Evolutionary conservation across 202 grass and related monocot species (phyloP).

Genomic region (Zizania palustris): DNA sequence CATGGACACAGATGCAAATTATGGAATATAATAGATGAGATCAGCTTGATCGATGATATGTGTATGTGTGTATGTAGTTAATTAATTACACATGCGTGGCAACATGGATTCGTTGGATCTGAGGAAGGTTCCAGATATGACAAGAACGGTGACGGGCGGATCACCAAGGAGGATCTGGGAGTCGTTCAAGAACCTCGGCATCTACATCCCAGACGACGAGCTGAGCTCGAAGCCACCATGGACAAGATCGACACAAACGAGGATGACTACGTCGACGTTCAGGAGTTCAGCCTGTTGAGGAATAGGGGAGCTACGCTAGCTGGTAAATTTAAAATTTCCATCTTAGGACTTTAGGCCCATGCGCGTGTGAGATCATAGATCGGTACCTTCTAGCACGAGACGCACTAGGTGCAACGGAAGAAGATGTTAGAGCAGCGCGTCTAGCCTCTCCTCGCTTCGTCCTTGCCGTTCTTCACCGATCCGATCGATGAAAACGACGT

Average conservation of each 20-base stretch:
- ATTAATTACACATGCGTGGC: conserved; percentile 14
- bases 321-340: too few species aligned
- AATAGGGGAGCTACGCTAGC: too few species aligned
- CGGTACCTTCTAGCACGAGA: too few species aligned
- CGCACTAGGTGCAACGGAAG: too few species aligned
- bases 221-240: conserved; percentile 71
- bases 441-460: too few species aligned
- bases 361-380: too few species aligned
- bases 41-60: too few species aligned
- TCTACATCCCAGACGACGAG: conserved; percentile 65
- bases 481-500: too few species aligned
- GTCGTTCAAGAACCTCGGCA: conserved; percentile 77
- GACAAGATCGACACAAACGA: conserved; percentile 72
- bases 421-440: too few species aligned
- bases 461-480: too few species aligned
- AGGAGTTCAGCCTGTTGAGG: too few species aligned
- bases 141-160: conserved; percentile 69
- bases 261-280: conserved; percentile 73
- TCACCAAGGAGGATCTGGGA: conserved; percentile 78
- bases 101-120: conserved; percentile 63
- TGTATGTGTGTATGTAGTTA: not conserved
- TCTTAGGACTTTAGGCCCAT: too few species aligned
- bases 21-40: not conserved
- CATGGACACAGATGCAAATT: conserved; percentile 35
- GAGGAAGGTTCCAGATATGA: conserved; percentile 80